Conservation (phyloP, 768 basidiomycete genomes). For the Cyathus striatus region DNA sequence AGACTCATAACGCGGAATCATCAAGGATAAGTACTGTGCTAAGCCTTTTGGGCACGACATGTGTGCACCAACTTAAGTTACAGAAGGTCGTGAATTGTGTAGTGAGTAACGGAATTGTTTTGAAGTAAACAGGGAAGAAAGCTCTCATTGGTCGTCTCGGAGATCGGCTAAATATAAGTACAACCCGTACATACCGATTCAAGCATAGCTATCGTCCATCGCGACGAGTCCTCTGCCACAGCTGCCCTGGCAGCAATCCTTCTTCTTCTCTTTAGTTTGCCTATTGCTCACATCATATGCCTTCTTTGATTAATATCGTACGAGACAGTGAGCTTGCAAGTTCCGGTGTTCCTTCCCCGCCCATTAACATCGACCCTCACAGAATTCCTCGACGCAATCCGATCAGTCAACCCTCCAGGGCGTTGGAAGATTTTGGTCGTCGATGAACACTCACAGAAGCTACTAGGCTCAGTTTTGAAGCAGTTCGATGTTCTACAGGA, state of each 20-base stretch:
- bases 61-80: too few relatives aligned
- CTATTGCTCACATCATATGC: too few relatives aligned
- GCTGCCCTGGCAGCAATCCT: not conserved
- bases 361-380: conserved; percentile 2
- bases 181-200: too few relatives aligned
- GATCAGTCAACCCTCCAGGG: conserved; percentile 79
- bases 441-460: conserved; percentile 84
- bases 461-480: conserved; percentile 82
- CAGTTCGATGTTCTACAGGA: conserved; percentile 93
- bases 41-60: too few relatives aligned
- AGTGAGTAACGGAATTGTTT: too few relatives aligned
- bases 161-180: too few relatives aligned
- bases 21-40: too few relatives aligned
- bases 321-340: conserved; percentile 32
- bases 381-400: conserved; percentile 87
- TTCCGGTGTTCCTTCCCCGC: not conserved
- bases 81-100: too few relatives aligned
- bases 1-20: too few relatives aligned
- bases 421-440: conserved; percentile 98
- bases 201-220: too few relatives aligned
- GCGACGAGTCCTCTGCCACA: not conserved
- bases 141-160: too few relatives aligned
- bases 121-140: too few relatives aligned
- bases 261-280: not conserved
- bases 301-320: conserved; percentile 37